phyloP scores from a whole-genome alignment of 768 basidiomycete species.

The Pholiota microspora region DNA sequence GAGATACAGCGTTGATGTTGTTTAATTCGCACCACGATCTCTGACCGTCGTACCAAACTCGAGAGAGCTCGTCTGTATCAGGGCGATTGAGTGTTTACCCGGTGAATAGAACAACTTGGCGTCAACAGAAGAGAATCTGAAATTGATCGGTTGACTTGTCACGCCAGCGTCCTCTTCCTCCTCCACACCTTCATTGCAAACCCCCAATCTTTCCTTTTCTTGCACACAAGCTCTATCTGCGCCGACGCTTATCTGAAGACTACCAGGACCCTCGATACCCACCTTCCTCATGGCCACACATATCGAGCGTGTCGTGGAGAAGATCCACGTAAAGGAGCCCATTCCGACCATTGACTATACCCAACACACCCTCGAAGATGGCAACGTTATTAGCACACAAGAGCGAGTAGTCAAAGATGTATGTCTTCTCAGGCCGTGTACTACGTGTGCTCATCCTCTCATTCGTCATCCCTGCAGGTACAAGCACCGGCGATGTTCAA shows the following conservation, averaged over 20 bases:
- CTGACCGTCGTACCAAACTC: background rate
- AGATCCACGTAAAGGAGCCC: conserved; percentile 53
- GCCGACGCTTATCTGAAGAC: conserved; percentile 11
- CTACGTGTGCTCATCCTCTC: conserved; percentile 1
- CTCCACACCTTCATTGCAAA: conserved; percentile 7
- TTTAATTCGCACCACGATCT: conserved; percentile 2
- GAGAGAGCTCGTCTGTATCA: background rate
- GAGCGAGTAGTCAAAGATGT: conserved; percentile 98
- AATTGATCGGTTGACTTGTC: conserved; percentile 17
- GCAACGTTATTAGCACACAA: conserved; percentile 86
- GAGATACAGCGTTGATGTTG: conserved; percentile 2
- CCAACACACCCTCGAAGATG: conserved; percentile 90
- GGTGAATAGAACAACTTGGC: conserved; percentile 1
- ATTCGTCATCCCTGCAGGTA: conserved; percentile 50
- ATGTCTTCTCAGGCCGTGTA: conserved; percentile 22
- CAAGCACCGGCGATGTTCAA: conserved; percentile 95
- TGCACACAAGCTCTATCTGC: conserved; percentile 7
- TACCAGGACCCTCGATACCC: conserved; percentile 10
- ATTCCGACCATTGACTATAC: conserved; percentile 79
- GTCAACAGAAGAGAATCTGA: conserved; percentile 10
- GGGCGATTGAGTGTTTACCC: background rate
- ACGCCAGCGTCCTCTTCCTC: conserved; percentile 20
- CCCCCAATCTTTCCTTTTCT: conserved; percentile 1
- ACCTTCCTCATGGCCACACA: conserved; percentile 45
- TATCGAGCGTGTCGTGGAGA: conserved; percentile 64